Evolutionary conservation across 345 rosid species (phyloP), one percentile per base, ranked within the genome.

Genomic region (Garcia nutans): DNA sequence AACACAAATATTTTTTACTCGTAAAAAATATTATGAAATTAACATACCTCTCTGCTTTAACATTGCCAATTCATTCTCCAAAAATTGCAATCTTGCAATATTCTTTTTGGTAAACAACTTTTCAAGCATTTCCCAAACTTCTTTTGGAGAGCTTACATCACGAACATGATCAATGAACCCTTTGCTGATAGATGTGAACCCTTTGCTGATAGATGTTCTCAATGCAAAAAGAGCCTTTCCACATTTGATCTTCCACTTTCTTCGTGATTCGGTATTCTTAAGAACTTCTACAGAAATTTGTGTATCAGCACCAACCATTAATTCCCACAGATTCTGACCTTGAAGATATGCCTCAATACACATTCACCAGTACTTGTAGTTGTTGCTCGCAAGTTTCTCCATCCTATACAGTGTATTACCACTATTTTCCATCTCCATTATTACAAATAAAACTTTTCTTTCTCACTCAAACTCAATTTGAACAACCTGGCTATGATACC

Each of bases 331-430:
- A 23, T 76, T 62, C 8, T 76, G 26, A 1, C 59, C 68, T 69
- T 45, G 20, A 31, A 69, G 55, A 23, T 68, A 76, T 0, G 74
- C 55, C 28, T 76, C 54, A 42, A 76, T 67, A 23, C 73, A 76
- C 73, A 68, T 68, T 76, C 78, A 58, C 68, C 37, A 76, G 0
- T 57, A 76, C 67, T 57, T 68, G 33, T 68, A 76, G 33, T 76
- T 76, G 17, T 16, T 76, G 20, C 68, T 17, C 58, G 42, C 68
- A 76, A 76, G 68, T 57, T 68, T 76, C 60, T 68, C 22, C 6
- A 76, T 28, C 59, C 67, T 73, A 28, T 59, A 44, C 2, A 1
- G 31, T 28, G 1, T 28, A 28, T 28, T 28, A 28, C 31, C 31
- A 28, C 31, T 28, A 28, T 28, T 28, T 28, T 1, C 31, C 31